Base-by-base conservation (phyloP, 495 filamentous ascomycete genomes). In the Penicillium bialowiezense region DNA sequence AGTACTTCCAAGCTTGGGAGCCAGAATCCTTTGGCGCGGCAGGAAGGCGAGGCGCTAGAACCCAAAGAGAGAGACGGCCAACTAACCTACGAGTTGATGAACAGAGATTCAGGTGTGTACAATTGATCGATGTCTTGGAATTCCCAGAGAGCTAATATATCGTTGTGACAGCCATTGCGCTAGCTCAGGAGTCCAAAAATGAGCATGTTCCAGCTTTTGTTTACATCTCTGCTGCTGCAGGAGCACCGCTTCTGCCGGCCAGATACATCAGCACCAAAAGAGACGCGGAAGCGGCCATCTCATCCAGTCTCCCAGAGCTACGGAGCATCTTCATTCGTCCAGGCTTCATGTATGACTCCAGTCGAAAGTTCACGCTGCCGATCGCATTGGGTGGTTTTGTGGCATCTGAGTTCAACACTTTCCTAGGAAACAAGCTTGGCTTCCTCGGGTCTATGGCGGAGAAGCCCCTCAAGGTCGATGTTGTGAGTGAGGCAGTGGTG, bases 51-150 rank as follows among this genome's bases (percentile, higher is more conserved):
- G 41, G 72, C 77, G 26, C 67, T 89, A 41, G 68, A 77, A 56
- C 75, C 82, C n/a, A 74, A 83, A 44, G 85, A 88, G 61, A 70
- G 69, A 26, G 78, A 83, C 59, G 82, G 82, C 15, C 88, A 95
- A 69, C 68, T 96, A 59, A 97, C 91, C 29, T 98, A 98, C 73
- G 93, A 98, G 78, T 80, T 90, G 53, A 97, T 98, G 90, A 98
- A 98, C 73, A 81, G 93, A 50, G 95, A 98, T 63, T 81, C 83
- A 37, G 82, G 81, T 84, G 62, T 36, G 69, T 65, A 41, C 23
- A 45, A 20, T 23, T 4, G 26, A 28, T 4, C 23, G 4, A 3
- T 26, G 23, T 26, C n/a, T 36, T 29, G 28, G 19, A 14, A 18
- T 31, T 8, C 17, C 38, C 10, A 29, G 29, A 20, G 36, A 46